Percentiles rank a stretch among this genome's conserved stretches.
These are phyloP conservation scores for Ambrosiella beaveri DNA, from an alignment of 2,329 filamentous ascomycete genomes.

Conservation along the genomic window DNA sequence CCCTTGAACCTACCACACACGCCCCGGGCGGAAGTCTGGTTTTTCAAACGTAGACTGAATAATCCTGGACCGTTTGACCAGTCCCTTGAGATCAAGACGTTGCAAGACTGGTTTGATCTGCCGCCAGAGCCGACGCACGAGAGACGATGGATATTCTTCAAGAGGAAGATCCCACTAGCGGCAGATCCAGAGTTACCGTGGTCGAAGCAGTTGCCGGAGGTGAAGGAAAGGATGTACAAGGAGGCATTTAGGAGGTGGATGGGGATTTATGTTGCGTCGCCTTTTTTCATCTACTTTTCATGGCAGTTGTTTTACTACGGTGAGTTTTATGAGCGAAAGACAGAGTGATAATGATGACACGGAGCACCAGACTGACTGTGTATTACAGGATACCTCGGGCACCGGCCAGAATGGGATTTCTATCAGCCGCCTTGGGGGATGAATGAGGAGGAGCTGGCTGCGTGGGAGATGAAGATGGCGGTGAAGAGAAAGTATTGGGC, in stretches of 20 bases:
- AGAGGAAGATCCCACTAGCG: conserved; percentile 1
- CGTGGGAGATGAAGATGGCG: not conserved
- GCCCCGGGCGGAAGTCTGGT: not conserved
- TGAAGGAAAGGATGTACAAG: conserved; percentile 11
- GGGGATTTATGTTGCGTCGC: conserved; percentile 8
- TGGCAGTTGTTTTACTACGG: conserved; percentile 8
- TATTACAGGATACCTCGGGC: conserved; percentile 1
- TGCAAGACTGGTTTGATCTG: not conserved
- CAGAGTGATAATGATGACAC: not conserved
- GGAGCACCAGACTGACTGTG: not conserved
- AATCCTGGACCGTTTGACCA: not conserved
- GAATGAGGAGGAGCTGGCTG: not conserved
- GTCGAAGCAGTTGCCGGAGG: conserved; percentile 8
- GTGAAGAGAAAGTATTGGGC: not conserved
- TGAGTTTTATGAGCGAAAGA: not conserved
- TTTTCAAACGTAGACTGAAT: not conserved
- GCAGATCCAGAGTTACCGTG: conserved; percentile 4
- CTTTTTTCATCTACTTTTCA: conserved; percentile 8
- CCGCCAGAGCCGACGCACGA: not conserved
- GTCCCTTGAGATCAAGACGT: not conserved
- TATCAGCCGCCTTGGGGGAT: not conserved
- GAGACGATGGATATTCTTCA: not conserved
- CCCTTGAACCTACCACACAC: not conserved
- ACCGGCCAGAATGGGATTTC: not conserved
- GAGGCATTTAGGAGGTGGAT: conserved; percentile 10